Base-by-base conservation (phyloP, 805 yeast species). In the Barnettozyma pratensis region DNA sequence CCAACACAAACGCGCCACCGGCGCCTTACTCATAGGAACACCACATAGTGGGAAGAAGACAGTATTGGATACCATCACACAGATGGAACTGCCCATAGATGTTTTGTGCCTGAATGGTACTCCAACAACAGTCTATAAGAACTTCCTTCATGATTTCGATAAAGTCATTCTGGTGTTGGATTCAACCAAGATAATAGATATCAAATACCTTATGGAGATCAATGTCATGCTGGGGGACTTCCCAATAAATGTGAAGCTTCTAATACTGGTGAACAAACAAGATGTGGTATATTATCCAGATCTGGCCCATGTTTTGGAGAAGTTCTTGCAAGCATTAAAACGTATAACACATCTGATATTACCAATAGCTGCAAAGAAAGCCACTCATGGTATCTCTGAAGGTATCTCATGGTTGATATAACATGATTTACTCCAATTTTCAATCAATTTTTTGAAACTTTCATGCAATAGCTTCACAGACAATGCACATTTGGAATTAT, bases 401-500 rank as follows among this genome's bases (percentile, higher is more conserved):
- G 64, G 62, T 1, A 54, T 60, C 36, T 56, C 56, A 39, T 60
- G 64, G 64, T 46, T 61, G 53, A 56, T 44, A 45, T 59, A 58
- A 39, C 58, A 50, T 14, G 43, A 29, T 39, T 55, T 61, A 37
- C 54, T 44, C 28, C 43, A 34, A 3, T 37, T 35, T 45, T 66
- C 71, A 46, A 63, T 63, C 5, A 58, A 11, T 38, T 56, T 60
- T 41, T 61, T 65, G 47, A 54, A 63, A 38, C 67, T 57, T 42
- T 60, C 64, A 12, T 61, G 54, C 27, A 69, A 51, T 46, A 54
- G 12, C 34, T 45, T 43, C 43, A 52, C 45, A 28, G 12, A 14
- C 11, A 49, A 26, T n/a, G 37, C 35, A 38, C 45, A 58, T 44
- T 28, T 42, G 11, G 19, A 14, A 7, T 30, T 44, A 12, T 42